A percentile compares a stretch with the other conserved stretches of the same genome.
Conservation (phyloP, 2,329 filamentous ascomycete genomes). For the Alternaria consortialis region DNA sequence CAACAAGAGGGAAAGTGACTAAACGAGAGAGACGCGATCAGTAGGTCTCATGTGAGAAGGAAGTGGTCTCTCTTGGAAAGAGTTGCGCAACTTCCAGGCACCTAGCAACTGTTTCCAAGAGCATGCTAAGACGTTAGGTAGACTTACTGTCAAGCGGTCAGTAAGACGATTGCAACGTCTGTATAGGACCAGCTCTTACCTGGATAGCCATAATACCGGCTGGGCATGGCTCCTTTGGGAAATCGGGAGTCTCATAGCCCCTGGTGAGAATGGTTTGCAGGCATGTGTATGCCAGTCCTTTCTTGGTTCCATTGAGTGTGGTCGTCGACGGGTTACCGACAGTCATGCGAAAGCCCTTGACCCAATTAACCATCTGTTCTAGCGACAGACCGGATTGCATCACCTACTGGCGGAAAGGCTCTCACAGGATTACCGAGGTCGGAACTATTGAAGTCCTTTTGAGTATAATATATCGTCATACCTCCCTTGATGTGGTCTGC, state of each 20-base stretch:
- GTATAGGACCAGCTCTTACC: not conserved
- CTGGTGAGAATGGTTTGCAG: constrained; percentile 39
- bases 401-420: constrained; percentile 30
- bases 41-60: not conserved
- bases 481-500: constrained; percentile 38
- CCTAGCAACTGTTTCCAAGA: constrained; percentile 11
- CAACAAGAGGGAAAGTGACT: constrained; percentile 62
- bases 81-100: not conserved
- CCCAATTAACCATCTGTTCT: not conserved
- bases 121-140: not conserved
- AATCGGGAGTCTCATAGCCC: constrained; percentile 38
- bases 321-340: constrained; percentile 45
- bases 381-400: not conserved
- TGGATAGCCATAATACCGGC: constrained; percentile 11
- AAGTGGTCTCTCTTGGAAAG: not conserved
- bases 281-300: constrained; percentile 41
- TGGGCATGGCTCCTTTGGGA: constrained; percentile 22
- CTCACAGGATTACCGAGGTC: constrained; percentile 44
- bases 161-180: not conserved
- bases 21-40: constrained; percentile 2
- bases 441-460: constrained; percentile 48
- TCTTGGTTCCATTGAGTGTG: constrained; percentile 27
- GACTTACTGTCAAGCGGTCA: not conserved
- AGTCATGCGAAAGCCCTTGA: constrained; percentile 45
- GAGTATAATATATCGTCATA: constrained; percentile 45